These are phyloP conservation scores for Arthrocladium fulminans DNA, from an alignment of 2,329 filamentous ascomycete genomes.

Conservation along the genomic window DNA sequence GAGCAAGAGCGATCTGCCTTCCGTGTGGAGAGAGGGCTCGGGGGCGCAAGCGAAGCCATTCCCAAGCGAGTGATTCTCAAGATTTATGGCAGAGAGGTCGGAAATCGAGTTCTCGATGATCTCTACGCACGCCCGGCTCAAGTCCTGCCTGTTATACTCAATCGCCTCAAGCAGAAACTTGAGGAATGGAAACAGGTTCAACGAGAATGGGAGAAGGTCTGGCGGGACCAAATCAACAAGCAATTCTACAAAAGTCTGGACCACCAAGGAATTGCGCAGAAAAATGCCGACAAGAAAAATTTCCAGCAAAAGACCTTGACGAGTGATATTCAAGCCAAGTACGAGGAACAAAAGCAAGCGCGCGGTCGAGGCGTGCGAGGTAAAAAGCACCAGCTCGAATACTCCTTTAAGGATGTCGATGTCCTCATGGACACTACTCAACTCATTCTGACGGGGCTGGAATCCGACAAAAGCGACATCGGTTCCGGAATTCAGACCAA, in stretches of 20 bases:
- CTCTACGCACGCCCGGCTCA: slow-evolving; percentile 76
- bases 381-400: slow-evolving; percentile 64
- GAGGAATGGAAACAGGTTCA: slow-evolving; percentile 97
- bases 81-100: slow-evolving; percentile 79
- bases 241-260: slow-evolving; percentile 96
- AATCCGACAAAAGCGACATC: slow-evolving; percentile 41
- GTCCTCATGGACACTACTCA: slow-evolving; percentile 49
- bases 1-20: slow-evolving; percentile 65
- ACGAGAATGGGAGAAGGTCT: slow-evolving; percentile 98
- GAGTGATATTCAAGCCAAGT: slow-evolving; percentile 82
- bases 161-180: slow-evolving; percentile 86
- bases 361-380: slow-evolving; percentile 53
- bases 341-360: slow-evolving; percentile 77
- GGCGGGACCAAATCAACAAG: slow-evolving; percentile 88
- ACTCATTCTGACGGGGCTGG: slow-evolving; percentile 40
- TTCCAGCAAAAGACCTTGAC: slow-evolving; percentile 85
- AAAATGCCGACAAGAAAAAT: slow-evolving; percentile 80
- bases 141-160: slow-evolving; percentile 80
- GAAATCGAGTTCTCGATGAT: slow-evolving; percentile 74
- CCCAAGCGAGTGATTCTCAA: slow-evolving; percentile 97
- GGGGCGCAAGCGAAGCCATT: slow-evolving; percentile 89
- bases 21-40: slow-evolving; percentile 71
- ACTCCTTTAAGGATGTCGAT: slow-evolving; percentile 62
- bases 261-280: slow-evolving; percentile 87
- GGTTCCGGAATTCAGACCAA: slow-evolving; percentile 60